Percentiles rank a stretch among this genome's conserved stretches.
Conservation (phyloP, 2,329 filamentous ascomycete genomes). For the Alternaria burnsii region DNA sequence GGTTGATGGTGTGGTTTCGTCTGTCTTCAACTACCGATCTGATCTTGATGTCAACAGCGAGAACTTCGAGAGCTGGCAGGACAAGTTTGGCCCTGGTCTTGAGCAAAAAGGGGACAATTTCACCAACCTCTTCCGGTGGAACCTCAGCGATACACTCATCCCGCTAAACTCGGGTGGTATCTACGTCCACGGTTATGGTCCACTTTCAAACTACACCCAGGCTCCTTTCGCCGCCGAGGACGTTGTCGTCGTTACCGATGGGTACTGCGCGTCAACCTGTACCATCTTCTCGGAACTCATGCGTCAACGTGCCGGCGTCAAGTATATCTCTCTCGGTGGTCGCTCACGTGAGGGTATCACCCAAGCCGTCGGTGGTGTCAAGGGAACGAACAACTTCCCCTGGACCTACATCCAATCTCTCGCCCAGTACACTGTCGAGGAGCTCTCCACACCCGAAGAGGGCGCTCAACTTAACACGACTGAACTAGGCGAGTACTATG, state of each 20-base stretch:
- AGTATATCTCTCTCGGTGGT: conserved; percentile 68
- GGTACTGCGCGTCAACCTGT: conserved; percentile 68
- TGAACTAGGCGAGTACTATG: conserved; percentile 44
- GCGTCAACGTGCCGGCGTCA: conserved; percentile 61
- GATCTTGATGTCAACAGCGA: conserved; percentile 59
- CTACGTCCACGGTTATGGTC: conserved; percentile 45
- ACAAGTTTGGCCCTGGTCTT: conserved; percentile 57
- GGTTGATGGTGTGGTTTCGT: conserved; percentile 48
- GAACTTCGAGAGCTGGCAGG: conserved; percentile 57
- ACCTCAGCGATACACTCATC: conserved; percentile 53
- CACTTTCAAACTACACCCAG: conserved; percentile 54
- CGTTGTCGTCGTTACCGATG: conserved; percentile 64
- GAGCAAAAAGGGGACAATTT: conserved; percentile 61
- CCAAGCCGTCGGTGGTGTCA: conserved; percentile 67
- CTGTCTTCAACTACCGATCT: conserved; percentile 58
- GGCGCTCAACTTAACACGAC: conserved; percentile 40
- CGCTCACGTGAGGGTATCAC: conserved; percentile 64
- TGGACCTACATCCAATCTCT: conserved; percentile 45
- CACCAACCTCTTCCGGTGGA: conserved; percentile 65
- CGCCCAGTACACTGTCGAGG: conserved; percentile 30
- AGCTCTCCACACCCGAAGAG: conserved; percentile 36
- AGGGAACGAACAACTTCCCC: conserved; percentile 59
- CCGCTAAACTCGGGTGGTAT: conserved; percentile 46
- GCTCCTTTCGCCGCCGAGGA: conserved; percentile 24
- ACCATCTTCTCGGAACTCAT: conserved; percentile 66